Base-by-base conservation (phyloP, 169 alveolate genomes). In the Plasmodium gaboni region DNA sequence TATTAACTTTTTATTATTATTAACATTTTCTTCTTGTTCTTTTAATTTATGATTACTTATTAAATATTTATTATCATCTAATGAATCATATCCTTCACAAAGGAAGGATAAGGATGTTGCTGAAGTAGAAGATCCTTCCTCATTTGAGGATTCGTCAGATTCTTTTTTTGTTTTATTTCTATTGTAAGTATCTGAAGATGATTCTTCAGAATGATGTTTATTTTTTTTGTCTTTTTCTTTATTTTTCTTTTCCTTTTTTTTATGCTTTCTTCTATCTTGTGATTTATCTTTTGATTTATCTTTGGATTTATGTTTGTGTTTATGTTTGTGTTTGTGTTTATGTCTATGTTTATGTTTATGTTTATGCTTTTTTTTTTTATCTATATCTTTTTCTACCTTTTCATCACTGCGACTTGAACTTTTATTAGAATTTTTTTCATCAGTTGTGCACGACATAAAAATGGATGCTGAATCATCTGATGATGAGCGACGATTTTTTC, bases 21-120 rank as follows among this genome's bases (percentile, higher is more conserved):
- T 32, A 32, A 32, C 46, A 8, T 61, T 24, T 17, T 22, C 9
- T 15, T 12, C 13, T 4, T 22, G 12, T 7, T 61, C 28, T 70
- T 24, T 46, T 38, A n/a, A 38, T 74, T 74, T 42, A 24, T 50
- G 6, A 10, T 63, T 32, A 12, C 12, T 51, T 22, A 1, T 19
- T 51, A 19, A 12, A 5, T 64, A 15, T 15, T 78, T 73, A 38
- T 38, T 38, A 38, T 38, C 7, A 17, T 78, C 60, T 19, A 78
- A 26, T 10, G 70, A 78, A 19, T 78, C 70, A 51, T 78, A 78
- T 57, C 76, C 89, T 65, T 78, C 89, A 42, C 76, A 64, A 19
- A 78, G 78, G 57, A 78, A 78, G 44, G 89, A 78, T 15, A 78
- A 46, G 12, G 89, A 78, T 22, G 89, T 78, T 10, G 76, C 63